Conservation (phyloP, 352 stramenopile species). For the Peronospora farinosa region DNA sequence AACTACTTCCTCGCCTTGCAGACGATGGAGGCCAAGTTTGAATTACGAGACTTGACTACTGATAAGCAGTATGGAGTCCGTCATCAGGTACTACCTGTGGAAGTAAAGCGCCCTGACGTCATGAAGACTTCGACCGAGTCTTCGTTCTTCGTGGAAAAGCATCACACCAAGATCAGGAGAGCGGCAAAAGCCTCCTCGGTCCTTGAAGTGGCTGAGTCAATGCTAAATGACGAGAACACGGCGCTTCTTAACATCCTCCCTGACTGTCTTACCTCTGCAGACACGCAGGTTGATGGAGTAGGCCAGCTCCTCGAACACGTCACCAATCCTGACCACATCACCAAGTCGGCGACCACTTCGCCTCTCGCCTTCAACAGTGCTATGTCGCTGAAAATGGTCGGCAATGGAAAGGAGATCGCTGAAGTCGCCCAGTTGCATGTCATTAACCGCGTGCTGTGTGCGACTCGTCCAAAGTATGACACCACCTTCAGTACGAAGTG, state of each 20-base stretch:
- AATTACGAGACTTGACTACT: too few relatives aligned
- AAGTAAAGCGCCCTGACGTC: too few relatives aligned
- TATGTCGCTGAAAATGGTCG: neutral
- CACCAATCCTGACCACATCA: neutral
- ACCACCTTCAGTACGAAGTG: slow-evolving; percentile 1
- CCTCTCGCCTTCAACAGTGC: neutral
- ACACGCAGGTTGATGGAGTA: neutral
- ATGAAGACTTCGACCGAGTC: too few relatives aligned
- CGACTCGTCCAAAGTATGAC: neutral
- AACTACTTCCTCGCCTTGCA: too few relatives aligned
- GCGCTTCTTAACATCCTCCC: neutral
- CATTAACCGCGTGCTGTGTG: neutral
- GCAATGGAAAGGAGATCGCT: neutral
- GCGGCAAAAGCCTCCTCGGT: too few relatives aligned
- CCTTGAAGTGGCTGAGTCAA: too few relatives aligned
- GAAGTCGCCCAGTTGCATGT: too few relatives aligned
- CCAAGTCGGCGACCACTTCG: neutral
- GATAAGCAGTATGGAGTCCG: too few relatives aligned
- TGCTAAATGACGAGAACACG: neutral
- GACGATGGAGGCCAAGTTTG: too few relatives aligned
- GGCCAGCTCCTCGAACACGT: neutral
- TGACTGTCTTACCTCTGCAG: neutral
- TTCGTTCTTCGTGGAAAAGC: too few relatives aligned
- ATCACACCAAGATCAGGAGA: too few relatives aligned
- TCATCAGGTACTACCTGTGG: too few relatives aligned